A percentile compares a stretch with the other conserved stretches of the same genome.
Conservation (phyloP, 2,329 filamentous ascomycete species). For the Ophiocordyceps sinensis region DNA sequence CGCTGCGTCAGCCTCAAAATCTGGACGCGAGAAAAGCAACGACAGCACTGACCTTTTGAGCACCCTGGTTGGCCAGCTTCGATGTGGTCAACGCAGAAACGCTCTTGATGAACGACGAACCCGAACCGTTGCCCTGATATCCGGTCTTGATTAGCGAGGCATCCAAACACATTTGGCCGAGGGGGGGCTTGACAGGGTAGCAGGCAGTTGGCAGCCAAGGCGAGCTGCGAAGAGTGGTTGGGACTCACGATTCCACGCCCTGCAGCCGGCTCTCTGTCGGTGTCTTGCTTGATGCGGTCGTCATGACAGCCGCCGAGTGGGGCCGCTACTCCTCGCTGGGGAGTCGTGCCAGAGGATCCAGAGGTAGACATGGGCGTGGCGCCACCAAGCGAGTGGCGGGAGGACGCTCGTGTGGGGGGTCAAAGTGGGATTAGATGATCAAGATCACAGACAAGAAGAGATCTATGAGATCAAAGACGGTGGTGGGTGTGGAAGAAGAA, state of each 20-base stretch:
- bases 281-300: conserved; percentile 6
- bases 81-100: conserved; percentile 34
- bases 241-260: conserved; percentile 7
- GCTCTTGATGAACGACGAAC: conserved; percentile 23
- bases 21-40: background rate
- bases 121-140: conserved; percentile 8
- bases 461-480: conserved; percentile 14
- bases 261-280: conserved; percentile 5
- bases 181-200: background rate
- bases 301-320: conserved; percentile 7
- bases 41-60: conserved; percentile 30
- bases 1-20: conserved; percentile 1
- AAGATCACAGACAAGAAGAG: conserved; percentile 14
- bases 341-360: conserved; percentile 12
- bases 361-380: conserved; percentile 15
- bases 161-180: background rate
- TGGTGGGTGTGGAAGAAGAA: conserved; percentile 9
- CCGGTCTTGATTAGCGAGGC: background rate
- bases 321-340: conserved; percentile 9
- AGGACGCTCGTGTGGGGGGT: background rate
- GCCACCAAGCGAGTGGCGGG: background rate
- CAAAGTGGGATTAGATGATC: conserved; percentile 8
- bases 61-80: conserved; percentile 40
- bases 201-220: background rate
- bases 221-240: background rate